These are phyloP conservation scores for Saccharomyces jurei DNA, from an alignment of 805 yeast genomes.

Conservation along the genomic window DNA sequence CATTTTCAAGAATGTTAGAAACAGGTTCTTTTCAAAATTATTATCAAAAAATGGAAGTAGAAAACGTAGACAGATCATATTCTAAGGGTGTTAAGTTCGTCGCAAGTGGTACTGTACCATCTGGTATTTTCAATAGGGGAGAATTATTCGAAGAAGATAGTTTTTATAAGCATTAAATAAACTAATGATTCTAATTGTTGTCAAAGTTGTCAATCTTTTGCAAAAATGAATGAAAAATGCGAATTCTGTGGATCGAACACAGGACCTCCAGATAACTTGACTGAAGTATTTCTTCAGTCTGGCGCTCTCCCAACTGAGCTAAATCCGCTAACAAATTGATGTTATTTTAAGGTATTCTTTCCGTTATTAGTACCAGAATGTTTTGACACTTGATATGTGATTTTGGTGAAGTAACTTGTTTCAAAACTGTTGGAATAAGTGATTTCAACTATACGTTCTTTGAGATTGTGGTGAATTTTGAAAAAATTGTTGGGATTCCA, in stretches of 20 bases:
- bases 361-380: too few relatives aligned
- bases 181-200: not conserved
- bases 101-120: conserved; percentile 7
- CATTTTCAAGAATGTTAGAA: conserved; percentile 3
- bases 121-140: conserved; percentile 9
- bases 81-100: not conserved
- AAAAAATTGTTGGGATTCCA: too few relatives aligned
- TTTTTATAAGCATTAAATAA: conserved; percentile 14
- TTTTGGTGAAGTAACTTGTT: too few relatives aligned
- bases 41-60: not conserved
- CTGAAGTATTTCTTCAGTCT: conserved; percentile 32
- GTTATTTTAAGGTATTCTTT: too few relatives aligned
- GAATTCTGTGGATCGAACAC: conserved; percentile 80
- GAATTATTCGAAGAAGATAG: conserved; percentile 20
- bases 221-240: too few relatives aligned
- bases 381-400: too few relatives aligned
- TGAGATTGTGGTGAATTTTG: too few relatives aligned
- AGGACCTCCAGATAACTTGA: conserved; percentile 57
- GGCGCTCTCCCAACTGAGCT: conserved; percentile 42
- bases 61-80: not conserved
- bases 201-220: too few relatives aligned
- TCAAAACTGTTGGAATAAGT: too few relatives aligned
- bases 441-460: too few relatives aligned
- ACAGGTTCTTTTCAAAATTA: not conserved
- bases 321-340: conserved; percentile 26